Base-by-base conservation (phyloP, 2,329 filamentous ascomycete genomes). In the Sarocladium kiliense region DNA sequence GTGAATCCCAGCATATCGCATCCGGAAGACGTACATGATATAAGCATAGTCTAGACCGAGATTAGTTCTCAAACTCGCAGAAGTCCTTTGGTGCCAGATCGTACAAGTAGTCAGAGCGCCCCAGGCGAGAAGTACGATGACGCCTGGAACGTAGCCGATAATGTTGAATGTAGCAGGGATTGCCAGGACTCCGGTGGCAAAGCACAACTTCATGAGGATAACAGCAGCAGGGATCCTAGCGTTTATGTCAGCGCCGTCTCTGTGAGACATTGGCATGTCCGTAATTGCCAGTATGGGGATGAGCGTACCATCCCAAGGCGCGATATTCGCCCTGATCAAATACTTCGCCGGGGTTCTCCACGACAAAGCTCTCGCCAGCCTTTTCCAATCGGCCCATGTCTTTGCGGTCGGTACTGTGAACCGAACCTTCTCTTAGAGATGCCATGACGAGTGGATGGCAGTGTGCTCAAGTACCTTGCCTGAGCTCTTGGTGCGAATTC, bases 171-270 rank as follows among this genome's bases (percentile, higher is more conserved):
- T 58, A 16, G 62, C 61, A 1, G 63, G 63, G 32, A 65, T 65
- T 11, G 62, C 56, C 34, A 65, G 51, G n/a, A 65, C 63, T 19
- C 63, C 63, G 2, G 63, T 65, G 1, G 63, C 63, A 47, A 65
- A 65, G 36, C 62, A 64, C 1, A 63, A 57, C 53, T 62, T 63
- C 51, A 61, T 56, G 54, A n/a, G n/a, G n/a, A n/a, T n/a, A n/a
- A n/a, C n/a, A n/a, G n/a, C n/a, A n/a, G n/a, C n/a, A n/a, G n/a
- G n/a, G n/a, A n/a, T n/a, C n/a, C n/a, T n/a, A n/a, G n/a, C n/a
- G n/a, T n/a, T n/a, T n/a, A n/a, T n/a, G n/a, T n/a, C n/a, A n/a
- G n/a, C n/a, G n/a, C n/a, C n/a, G n/a, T n/a, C n/a, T n/a, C n/a
- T n/a, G n/a, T n/a, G n/a, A n/a, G n/a, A n/a, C n/a, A n/a, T n/a